Evolutionary conservation across 2,329 filamentous ascomycete species (phyloP).

Genomic region (Pleurostoma richardsiae): DNA sequence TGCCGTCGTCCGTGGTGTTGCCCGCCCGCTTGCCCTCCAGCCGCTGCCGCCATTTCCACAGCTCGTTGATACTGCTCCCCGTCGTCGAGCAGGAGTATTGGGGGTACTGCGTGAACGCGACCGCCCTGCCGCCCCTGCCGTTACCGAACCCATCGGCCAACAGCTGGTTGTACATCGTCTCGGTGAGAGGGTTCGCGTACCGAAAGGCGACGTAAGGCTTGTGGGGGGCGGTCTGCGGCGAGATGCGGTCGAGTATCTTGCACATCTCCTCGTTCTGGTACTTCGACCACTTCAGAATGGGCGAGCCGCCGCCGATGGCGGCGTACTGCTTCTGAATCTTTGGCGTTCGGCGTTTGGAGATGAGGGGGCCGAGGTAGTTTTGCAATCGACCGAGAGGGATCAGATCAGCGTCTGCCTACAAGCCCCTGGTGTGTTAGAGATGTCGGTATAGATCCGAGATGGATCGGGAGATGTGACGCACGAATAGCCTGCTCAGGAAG

Average conservation of each 20-base stretch:
- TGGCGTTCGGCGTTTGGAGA: constrained; percentile 80
- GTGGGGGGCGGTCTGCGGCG: constrained; percentile 89
- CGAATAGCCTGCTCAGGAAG: constrained; percentile 89
- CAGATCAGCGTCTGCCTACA: constrained; percentile 81
- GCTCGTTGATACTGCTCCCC: constrained; percentile 89
- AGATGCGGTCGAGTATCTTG: constrained; percentile 88
- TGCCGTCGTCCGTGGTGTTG: constrained; percentile 49
- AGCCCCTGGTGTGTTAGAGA: constrained; percentile 1
- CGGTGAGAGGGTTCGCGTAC: constrained; percentile 88
- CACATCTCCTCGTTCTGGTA: constrained; percentile 94
- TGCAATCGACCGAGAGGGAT: constrained; percentile 94
- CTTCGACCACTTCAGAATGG: constrained; percentile 97
- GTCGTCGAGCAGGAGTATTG: constrained; percentile 98
- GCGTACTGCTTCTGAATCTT: constrained; percentile 97
- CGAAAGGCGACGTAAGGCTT: constrained; percentile 97
- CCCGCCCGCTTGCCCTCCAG: constrained; percentile 69
- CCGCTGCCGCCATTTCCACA: constrained; percentile 94
- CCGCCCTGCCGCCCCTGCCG: constrained; percentile 84
- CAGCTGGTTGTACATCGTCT: constrained; percentile 82
- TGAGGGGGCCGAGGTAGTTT: constrained; percentile 82
- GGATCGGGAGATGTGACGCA: constrained; percentile 37
- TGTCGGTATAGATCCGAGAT: constrained; percentile 1
- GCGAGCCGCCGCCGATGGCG: constrained; percentile 93
- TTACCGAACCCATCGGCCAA: constrained; percentile 86
- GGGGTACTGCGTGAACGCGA: constrained; percentile 97